Evolutionary conservation across 176 grass and related monocot species (phyloP).

Genomic region (Bromus sterilis): DNA sequence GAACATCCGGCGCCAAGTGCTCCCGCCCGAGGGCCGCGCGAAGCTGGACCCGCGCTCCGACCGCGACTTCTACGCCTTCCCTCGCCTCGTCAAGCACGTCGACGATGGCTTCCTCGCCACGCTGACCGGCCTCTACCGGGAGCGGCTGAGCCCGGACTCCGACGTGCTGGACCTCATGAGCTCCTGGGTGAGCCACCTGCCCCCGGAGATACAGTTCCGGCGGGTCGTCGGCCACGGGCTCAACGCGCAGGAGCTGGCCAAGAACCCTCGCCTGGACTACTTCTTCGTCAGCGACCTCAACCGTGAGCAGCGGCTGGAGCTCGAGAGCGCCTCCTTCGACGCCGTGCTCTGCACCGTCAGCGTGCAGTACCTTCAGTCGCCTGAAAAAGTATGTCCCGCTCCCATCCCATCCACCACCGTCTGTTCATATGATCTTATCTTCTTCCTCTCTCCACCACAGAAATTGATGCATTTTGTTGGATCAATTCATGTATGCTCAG

Average conservation of each 20-base stretch:
- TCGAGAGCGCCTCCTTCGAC: constrained; percentile 39
- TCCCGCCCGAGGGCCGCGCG: constrained; percentile 60
- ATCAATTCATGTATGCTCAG: too few relatives aligned
- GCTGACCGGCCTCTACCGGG: constrained; percentile 66
- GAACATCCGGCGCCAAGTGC: constrained; percentile 56
- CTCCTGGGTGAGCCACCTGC: constrained; percentile 96
- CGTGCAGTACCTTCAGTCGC: constrained; percentile 77
- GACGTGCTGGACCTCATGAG: constrained; percentile 93
- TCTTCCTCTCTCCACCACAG: not conserved
- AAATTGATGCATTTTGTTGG: not conserved
- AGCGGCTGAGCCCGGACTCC: constrained; percentile 34
- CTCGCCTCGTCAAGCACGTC: constrained; percentile 84
- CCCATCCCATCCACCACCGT: not conserved
- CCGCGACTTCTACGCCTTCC: constrained; percentile 79
- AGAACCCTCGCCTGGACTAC: constrained; percentile 62
- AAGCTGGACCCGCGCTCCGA: constrained; percentile 69
- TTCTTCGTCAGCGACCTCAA: constrained; percentile 95
- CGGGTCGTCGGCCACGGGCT: constrained; percentile 80
- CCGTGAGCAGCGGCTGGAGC: constrained; percentile 52
- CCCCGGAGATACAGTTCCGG: constrained; percentile 38
- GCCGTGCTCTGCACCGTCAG: constrained; percentile 80
- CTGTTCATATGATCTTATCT: not conserved
- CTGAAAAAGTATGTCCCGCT: constrained; percentile 60
- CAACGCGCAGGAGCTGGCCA: constrained; percentile 84
- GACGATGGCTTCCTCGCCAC: constrained; percentile 74